A percentile compares a stretch with the other conserved stretches of the same genome.
Conservation (phyloP, 345 rosid genomes). For the Litchi chinensis region DNA sequence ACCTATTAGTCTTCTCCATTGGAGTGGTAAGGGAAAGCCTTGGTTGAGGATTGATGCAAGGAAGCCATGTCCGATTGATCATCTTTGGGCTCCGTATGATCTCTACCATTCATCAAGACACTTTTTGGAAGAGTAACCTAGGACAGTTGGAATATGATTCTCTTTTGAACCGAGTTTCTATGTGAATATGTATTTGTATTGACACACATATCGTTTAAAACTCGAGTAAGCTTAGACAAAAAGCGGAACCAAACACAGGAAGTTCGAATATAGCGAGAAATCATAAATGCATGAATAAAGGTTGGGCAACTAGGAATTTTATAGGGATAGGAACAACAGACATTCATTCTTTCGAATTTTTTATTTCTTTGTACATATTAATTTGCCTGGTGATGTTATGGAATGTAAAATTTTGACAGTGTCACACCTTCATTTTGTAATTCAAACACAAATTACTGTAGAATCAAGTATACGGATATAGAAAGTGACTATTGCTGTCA, state of each 20-base stretch:
- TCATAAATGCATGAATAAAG: neutral
- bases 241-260: neutral
- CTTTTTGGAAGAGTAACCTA: conserved; percentile 42
- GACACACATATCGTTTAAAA: no score
- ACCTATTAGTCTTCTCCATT: conserved; percentile 66
- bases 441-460: neutral
- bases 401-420: neutral
- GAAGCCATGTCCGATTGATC: conserved; percentile 64
- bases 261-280: neutral
- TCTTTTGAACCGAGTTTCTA: neutral
- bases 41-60: conserved; percentile 62
- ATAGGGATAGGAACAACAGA: neutral
- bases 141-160: neutral
- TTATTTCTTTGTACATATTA: neutral
- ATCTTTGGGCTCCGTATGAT: conserved; percentile 74
- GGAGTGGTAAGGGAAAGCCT: conserved; percentile 80
- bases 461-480: neutral
- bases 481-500: neutral
- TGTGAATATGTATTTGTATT: neutral
- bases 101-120: conserved; percentile 59
- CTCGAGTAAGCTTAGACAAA: neutral
- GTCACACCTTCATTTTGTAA: neutral
- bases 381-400: neutral
- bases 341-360: neutral
- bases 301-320: neutral